Percentiles rank a stretch among this genome's conserved stretches.
phyloP scores from a whole-genome alignment of 2,329 filamentous ascomycete genomes.

The Microdochium trichocladiopsis region DNA sequence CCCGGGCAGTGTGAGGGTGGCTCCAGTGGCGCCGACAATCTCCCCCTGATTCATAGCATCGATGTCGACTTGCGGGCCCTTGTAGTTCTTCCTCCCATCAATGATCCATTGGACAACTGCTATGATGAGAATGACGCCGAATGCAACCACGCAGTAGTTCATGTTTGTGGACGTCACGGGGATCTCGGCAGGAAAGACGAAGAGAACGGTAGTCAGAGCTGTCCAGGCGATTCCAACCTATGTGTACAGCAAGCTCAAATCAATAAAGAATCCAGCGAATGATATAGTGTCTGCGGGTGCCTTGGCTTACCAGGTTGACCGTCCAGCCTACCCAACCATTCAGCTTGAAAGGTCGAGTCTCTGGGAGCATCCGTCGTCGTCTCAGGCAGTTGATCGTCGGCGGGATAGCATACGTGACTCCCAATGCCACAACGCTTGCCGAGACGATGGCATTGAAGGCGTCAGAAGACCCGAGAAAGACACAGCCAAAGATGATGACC shows the following conservation, averaged over 20 bases:
- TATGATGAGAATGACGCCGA: slow-evolving; percentile 38
- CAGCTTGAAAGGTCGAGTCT: slow-evolving; percentile 48
- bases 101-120: slow-evolving; percentile 35
- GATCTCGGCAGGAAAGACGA: slow-evolving; percentile 63
- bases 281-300: too few relatives aligned
- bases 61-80: slow-evolving; percentile 24
- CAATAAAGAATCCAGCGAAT: slow-evolving; percentile 8
- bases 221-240: slow-evolving; percentile 56
- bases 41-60: too few relatives aligned
- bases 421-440: slow-evolving; percentile 64
- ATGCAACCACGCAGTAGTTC: slow-evolving; percentile 49
- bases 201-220: slow-evolving; percentile 65
- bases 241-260: slow-evolving; percentile 4
- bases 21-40: too few relatives aligned
- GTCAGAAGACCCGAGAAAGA: slow-evolving; percentile 60
- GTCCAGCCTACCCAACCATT: slow-evolving; percentile 49
- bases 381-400: slow-evolving; percentile 62
- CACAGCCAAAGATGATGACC: slow-evolving; percentile 61
- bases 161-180: slow-evolving; percentile 61
- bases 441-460: slow-evolving; percentile 69
- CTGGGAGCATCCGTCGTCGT: slow-evolving; percentile 58
- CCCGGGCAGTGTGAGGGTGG: too few relatives aligned
- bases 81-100: slow-evolving; percentile 41
- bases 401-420: slow-evolving; percentile 68
- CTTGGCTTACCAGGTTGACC: slow-evolving; percentile 40